Conservation (phyloP, 2,329 filamentous ascomycete species). For the Exophiala sp. region DNA sequence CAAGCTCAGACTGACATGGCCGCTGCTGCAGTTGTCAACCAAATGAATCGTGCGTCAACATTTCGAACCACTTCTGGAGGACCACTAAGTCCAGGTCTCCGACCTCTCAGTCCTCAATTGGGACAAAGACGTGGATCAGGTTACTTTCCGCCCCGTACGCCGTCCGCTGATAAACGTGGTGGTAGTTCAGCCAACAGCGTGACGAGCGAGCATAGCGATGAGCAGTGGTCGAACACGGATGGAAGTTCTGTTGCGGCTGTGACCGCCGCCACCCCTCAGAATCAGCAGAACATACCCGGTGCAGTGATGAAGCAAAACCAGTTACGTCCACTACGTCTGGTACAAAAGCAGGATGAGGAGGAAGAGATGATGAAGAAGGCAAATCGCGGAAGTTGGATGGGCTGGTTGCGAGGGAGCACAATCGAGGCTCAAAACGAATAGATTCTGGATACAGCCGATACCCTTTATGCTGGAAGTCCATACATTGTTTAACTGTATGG, state of each 20-base stretch:
- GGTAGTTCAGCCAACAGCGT: constrained; percentile 64
- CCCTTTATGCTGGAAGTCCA: constrained; percentile 20
- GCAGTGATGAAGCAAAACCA: constrained; percentile 66
- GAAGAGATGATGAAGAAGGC: constrained; percentile 45
- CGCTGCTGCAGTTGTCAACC: constrained; percentile 73
- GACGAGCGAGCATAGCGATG: constrained; percentile 47
- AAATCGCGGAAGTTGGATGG: constrained; percentile 47
- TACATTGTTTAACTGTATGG: not conserved
- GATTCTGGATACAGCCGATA: constrained; percentile 35
- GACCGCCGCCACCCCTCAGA: constrained; percentile 34
- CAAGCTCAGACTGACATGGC: constrained; percentile 35
- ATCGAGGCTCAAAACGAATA: constrained; percentile 21
- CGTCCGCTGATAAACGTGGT: constrained; percentile 43
- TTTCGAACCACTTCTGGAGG: constrained; percentile 45
- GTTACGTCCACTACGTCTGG: constrained; percentile 78
- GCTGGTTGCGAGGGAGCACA: constrained; percentile 37
- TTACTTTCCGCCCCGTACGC: constrained; percentile 53
- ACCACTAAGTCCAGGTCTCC: constrained; percentile 52
- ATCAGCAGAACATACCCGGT: constrained; percentile 65
- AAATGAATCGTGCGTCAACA: constrained; percentile 78
- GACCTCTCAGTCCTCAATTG: constrained; percentile 52
- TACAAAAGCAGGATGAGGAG: constrained; percentile 67
- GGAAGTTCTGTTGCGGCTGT: constrained; percentile 45
- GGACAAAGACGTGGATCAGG: constrained; percentile 43
- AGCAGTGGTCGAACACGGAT: constrained; percentile 42